Conservation (phyloP, 192 early-diverging fungal species). For the Backusella mclennaniae region DNA sequence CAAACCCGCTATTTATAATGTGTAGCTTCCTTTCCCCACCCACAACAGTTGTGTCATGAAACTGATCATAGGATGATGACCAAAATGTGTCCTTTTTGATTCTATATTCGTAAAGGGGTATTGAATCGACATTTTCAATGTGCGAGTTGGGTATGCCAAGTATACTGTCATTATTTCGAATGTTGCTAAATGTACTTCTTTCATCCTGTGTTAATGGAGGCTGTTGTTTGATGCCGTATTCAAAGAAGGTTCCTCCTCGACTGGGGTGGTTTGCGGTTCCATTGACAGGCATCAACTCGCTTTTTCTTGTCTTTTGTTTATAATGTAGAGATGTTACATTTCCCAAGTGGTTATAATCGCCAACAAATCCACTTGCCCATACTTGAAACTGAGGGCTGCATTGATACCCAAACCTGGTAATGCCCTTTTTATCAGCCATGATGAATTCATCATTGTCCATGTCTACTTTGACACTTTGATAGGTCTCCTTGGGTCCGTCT, state of each 20-base stretch:
- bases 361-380: not conserved
- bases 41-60: not conserved
- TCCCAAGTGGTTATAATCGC: not conserved
- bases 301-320: not conserved
- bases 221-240: not conserved
- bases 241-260: not conserved
- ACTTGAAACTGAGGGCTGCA: not conserved
- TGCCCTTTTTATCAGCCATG: not conserved
- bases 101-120: not conserved
- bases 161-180: not conserved
- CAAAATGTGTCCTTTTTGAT: not conserved
- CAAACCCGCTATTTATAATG: not conserved
- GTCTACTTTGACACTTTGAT: not conserved
- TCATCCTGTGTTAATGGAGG: not conserved
- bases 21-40: not conserved
- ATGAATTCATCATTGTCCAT: not conserved
- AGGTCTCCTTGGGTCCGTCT: not conserved
- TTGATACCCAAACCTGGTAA: not conserved
- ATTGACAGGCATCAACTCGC: not conserved
- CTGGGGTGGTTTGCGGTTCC: not conserved
- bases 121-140: not conserved
- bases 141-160: not conserved
- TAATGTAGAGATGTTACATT: not conserved
- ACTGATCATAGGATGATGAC: not conserved
- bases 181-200: not conserved